Base-by-base conservation (phyloP, 2,329 filamentous ascomycete genomes). In the Xylaria sp. region DNA sequence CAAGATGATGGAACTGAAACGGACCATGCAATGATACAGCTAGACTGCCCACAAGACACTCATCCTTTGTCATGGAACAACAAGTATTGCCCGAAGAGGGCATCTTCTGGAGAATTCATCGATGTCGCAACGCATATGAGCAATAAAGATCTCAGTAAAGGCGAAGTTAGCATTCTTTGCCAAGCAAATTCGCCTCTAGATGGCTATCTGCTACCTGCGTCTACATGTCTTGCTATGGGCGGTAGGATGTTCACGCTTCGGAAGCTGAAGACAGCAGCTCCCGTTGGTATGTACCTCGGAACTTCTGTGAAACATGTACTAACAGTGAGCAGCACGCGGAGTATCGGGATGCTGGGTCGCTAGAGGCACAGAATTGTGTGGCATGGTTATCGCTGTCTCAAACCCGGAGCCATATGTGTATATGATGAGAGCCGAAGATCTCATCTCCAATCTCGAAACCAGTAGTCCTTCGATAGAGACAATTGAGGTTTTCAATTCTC, bases 341-440 rank as follows among this genome's bases (percentile, higher is more conserved):
- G 41, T 63, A 13, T 67, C 59, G 1, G 58, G 63, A 32, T 63
- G 39, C 13, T 67, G 59, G 59, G 54, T 70, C 18, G 59, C 55
- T 9, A 54, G 61, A 59, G 63, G 52, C 44, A 46, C 34, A 8
- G 48, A 57, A 44, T 57, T 69, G 9, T 69, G 63, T 23, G 67
- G 63, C 23, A 69, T 69, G 67, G 51, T 66, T n/a, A 52, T 69
- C 15, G 67, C 67, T 32, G 63, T 66, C 25, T 66, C 63, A 41
- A 50, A 34, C 20, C 54, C 37, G 10, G 68, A 70, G n/a, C 54
- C 63, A 54, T 63, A 64, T 28, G 52, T 46, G 12, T 66, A 58
- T 48, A 70, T 67, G 63, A 61, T 66, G 41, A 54, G 51, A 25
- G 63, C 68, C 28, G 59, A 69, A 37, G 51, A 69, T 46, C 63